Conservation (phyloP, 176 grass and related monocot species). For the Calamus simplicifolius region DNA sequence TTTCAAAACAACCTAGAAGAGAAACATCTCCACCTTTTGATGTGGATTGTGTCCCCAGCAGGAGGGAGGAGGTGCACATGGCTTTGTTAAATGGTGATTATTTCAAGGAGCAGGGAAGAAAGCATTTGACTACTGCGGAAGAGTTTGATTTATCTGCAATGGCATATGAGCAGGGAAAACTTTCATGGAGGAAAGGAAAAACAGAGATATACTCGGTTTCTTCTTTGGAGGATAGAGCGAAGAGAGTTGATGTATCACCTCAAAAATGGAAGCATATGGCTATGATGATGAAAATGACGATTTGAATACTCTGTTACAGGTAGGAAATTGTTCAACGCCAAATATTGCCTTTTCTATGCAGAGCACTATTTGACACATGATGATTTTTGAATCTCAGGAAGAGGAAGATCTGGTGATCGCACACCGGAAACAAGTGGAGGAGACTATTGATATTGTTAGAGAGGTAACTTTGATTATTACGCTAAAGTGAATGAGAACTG, state of each 20-base stretch:
- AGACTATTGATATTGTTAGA: constrained; percentile 72
- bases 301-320: constrained; percentile 66
- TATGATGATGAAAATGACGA: constrained; percentile 45
- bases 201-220: constrained; percentile 11
- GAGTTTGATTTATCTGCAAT: constrained; percentile 51
- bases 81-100: constrained; percentile 17
- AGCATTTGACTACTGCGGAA: constrained; percentile 11
- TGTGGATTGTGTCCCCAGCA: constrained; percentile 34
- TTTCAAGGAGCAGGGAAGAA: constrained; percentile 40
- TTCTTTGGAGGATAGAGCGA: constrained; percentile 20
- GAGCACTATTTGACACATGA: neutral
- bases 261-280: constrained; percentile 22
- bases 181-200: constrained; percentile 29
- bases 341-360: neutral
- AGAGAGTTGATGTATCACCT: constrained; percentile 19
- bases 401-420: constrained; percentile 81
- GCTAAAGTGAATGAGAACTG: no score
- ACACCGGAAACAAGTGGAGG: constrained; percentile 91
- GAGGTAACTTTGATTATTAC: no score
- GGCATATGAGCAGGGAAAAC: constrained; percentile 41
- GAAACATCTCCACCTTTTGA: constrained; percentile 24
- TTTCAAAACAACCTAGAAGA: constrained; percentile 51
- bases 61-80: constrained; percentile 26
- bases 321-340: constrained; percentile 19
- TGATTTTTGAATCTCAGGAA: constrained; percentile 39